Percentiles rank a stretch among this genome's conserved stretches.
Conservation (phyloP, 106 monocot genomes). For the Phalaenopsis aphrodite region DNA sequence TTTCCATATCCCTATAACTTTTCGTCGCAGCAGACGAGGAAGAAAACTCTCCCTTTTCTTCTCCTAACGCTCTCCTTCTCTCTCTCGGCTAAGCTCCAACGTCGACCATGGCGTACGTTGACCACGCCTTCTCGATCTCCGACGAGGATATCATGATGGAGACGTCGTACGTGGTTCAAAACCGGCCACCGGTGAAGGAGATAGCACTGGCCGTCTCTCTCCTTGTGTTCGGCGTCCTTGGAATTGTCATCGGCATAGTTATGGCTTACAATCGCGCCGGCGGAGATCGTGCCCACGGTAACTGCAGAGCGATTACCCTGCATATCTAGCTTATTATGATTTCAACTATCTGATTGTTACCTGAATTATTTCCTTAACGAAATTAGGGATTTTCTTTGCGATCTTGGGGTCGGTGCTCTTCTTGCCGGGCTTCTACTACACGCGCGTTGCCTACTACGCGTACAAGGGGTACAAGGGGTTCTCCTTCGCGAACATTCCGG, state of each 20-base stretch:
- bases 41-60: background rate
- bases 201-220: constrained; percentile 56
- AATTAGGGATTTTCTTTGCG: constrained; percentile 57
- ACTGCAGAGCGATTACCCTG: background rate
- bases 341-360: background rate
- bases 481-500: constrained; percentile 62
- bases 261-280: constrained; percentile 56
- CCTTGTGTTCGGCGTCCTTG: constrained; percentile 53
- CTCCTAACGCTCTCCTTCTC: background rate
- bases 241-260: constrained; percentile 41
- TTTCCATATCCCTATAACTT: too few species aligned
- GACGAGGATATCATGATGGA: constrained; percentile 71
- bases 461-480: constrained; percentile 77
- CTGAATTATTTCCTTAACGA: background rate
- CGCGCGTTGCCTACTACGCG: constrained; percentile 69
- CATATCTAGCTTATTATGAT: constrained; percentile 3
- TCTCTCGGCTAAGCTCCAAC: background rate
- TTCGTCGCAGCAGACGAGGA: too few species aligned
- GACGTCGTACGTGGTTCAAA: constrained; percentile 33
- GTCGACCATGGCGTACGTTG: constrained; percentile 64
- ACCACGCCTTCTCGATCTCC: constrained; percentile 73
- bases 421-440: constrained; percentile 68
- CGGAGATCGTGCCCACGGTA: constrained; percentile 66
- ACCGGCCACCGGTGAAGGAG: constrained; percentile 58
- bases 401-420: constrained; percentile 57